phyloP scores from a whole-genome alignment of 23 red algal species.

The Chondrus crispus region DNA sequence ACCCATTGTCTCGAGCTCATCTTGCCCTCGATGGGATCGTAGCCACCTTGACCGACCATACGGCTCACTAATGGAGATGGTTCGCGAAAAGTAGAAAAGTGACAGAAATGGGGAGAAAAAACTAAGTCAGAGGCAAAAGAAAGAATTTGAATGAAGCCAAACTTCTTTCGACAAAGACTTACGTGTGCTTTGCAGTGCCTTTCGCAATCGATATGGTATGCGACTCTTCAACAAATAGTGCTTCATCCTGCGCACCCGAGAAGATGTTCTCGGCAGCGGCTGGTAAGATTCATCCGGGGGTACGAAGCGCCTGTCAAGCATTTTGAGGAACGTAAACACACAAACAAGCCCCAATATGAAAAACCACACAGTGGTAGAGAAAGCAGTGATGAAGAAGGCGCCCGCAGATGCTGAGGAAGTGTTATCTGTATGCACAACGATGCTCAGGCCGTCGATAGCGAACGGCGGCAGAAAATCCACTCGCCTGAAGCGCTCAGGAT shows the following conservation, averaged over 20 bases:
- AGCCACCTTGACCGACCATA: neutral
- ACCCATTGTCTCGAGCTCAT: neutral
- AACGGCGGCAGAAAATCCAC: conserved; percentile 20
- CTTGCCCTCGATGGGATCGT: neutral
- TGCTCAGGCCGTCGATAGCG: neutral
- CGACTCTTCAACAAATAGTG: neutral
- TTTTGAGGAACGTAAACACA: neutral
- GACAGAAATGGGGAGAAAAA: neutral
- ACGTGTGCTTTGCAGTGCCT: neutral
- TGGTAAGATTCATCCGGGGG: neutral
- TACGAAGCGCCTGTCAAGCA: neutral
- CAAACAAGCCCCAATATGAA: neutral
- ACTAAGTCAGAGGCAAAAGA: neutral
- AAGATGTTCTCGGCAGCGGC: neutral
- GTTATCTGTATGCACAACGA: neutral
- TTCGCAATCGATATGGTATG: neutral
- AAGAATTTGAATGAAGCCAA: neutral
- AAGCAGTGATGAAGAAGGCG: conserved; percentile 16
- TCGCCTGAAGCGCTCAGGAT: neutral
- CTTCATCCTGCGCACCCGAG: neutral
- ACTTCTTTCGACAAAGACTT: neutral
- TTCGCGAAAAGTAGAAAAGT: neutral
- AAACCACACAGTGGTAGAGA: neutral
- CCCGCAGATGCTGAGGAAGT: neutral
- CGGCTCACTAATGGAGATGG: neutral